Evolutionary conservation across 176 grass and related monocot genomes (phyloP).

Genomic region (Saccharum officinarum): DNA sequence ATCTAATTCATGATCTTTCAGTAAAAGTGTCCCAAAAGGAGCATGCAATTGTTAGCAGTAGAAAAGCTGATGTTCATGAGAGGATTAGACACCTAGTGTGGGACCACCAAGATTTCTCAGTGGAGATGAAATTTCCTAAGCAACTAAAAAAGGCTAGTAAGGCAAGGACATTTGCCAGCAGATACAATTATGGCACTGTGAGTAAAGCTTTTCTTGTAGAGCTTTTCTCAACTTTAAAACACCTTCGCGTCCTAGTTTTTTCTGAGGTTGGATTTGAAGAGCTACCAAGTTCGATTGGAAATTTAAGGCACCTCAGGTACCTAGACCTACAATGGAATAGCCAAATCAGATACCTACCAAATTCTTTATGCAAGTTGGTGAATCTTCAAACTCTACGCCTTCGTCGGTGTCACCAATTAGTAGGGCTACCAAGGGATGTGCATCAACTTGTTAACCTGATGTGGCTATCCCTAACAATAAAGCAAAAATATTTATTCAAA

Average conservation of each 20-base stretch:
- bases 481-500: conserved; percentile 4
- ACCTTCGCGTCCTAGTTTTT: background rate
- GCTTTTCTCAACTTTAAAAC: background rate
- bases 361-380: background rate
- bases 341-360: background rate
- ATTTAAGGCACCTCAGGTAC: conserved; percentile 20
- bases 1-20: conserved; percentile 5
- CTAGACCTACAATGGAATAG: conserved; percentile 3
- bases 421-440: background rate
- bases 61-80: background rate
- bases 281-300: background rate
- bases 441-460: background rate
- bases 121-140: background rate
- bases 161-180: conserved; percentile 15
- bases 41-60: background rate
- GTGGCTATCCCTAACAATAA: background rate
- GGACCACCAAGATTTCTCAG: background rate
- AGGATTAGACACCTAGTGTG: conserved; percentile 7
- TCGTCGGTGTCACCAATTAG: background rate
- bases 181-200: background rate
- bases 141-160: background rate
- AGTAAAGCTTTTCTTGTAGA: conserved; percentile 23
- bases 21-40: background rate
- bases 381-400: conserved; percentile 11
- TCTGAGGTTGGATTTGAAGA: background rate